These are phyloP conservation scores for Ophiorrhiza pumila DNA, from an alignment of 257 asterid genomes.

Conservation along the genomic window DNA sequence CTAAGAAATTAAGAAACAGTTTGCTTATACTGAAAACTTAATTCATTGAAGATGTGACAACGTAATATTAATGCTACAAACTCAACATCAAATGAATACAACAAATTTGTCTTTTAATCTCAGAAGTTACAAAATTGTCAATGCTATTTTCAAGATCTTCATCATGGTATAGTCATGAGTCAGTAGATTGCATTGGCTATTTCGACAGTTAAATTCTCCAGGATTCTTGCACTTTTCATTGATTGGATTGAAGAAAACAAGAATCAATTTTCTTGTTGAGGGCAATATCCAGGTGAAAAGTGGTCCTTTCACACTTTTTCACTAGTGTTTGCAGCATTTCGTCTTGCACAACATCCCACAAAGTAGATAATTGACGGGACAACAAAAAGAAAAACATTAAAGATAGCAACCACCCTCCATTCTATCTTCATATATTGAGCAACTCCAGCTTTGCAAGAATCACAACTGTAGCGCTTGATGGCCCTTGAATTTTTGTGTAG, in stretches of 20 bases:
- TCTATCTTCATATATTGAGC: conserved; percentile 95
- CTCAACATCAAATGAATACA: background rate
- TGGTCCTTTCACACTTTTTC: conserved; percentile 41
- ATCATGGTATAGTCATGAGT: conserved; percentile 1
- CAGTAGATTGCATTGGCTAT: background rate
- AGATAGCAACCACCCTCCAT: conserved; percentile 93
- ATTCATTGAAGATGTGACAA: background rate
- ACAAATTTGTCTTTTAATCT: background rate
- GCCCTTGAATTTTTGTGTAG: conserved; percentile 71
- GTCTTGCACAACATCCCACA: conserved; percentile 90
- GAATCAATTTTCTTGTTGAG: background rate
- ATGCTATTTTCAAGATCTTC: background rate
- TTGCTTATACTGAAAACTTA: background rate
- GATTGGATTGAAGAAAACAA: background rate
- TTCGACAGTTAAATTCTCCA: background rate
- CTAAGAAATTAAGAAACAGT: no score
- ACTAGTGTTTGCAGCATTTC: conserved; percentile 56
- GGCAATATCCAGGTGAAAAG: background rate
- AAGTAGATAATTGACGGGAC: conserved; percentile 77
- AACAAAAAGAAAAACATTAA: conserved; percentile 67
- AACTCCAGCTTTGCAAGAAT: conserved; percentile 98
- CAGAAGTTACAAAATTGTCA: background rate
- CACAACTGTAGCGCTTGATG: conserved; percentile 76
- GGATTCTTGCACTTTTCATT: background rate
- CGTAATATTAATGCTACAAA: background rate